A percentile compares a stretch with the other conserved stretches of the same genome.
phyloP scores from a whole-genome alignment of 2,329 filamentous ascomycete species.

The Teratosphaeria pseudoeucalypti region DNA sequence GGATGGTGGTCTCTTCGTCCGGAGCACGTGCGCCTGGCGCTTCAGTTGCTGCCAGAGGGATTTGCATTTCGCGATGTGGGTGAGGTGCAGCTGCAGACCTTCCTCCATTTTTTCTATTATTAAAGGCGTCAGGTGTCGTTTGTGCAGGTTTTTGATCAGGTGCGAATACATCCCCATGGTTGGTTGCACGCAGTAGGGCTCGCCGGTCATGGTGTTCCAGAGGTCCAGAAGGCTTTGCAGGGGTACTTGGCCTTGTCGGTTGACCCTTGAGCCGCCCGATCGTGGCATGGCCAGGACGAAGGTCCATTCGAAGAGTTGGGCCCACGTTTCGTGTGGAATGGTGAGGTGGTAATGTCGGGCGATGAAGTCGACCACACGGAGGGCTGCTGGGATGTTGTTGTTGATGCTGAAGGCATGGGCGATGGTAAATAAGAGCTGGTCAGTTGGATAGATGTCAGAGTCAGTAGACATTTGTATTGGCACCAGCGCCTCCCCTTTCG shows the following conservation, averaged over 20 bases:
- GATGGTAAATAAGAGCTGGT: conserved; percentile 52
- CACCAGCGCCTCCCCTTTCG: conserved; percentile 22
- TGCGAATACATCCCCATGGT: conserved; percentile 46
- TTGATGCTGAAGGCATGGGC: conserved; percentile 60
- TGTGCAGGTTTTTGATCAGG: conserved; percentile 19
- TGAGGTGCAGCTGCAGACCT: conserved; percentile 7
- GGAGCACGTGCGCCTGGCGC: not conserved
- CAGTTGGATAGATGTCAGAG: conserved; percentile 50
- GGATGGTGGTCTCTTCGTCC: not conserved
- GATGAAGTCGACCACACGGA: conserved; percentile 52
- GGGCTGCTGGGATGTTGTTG: conserved; percentile 48
- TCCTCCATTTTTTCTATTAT: conserved; percentile 18
- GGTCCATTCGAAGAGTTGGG: conserved; percentile 56
- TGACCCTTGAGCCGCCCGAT: conserved; percentile 20
- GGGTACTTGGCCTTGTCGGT: conserved; percentile 28
- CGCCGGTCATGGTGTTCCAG: conserved; percentile 49
- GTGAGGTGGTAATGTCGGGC: conserved; percentile 48
- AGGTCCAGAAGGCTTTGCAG: conserved; percentile 40
- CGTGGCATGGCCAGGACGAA: conserved; percentile 43
- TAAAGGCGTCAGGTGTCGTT: conserved; percentile 4
- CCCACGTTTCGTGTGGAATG: conserved; percentile 52
- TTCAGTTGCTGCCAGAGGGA: conserved; percentile 1
- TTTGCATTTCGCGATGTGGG: not conserved
- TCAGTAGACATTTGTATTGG: conserved; percentile 32
- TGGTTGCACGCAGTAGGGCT: conserved; percentile 48